A percentile compares a stretch with the other conserved stretches of the same genome.
Evolutionary conservation across 495 filamentous ascomycete genomes (phyloP).

Genomic region (Venustampulla echinocandica): DNA sequence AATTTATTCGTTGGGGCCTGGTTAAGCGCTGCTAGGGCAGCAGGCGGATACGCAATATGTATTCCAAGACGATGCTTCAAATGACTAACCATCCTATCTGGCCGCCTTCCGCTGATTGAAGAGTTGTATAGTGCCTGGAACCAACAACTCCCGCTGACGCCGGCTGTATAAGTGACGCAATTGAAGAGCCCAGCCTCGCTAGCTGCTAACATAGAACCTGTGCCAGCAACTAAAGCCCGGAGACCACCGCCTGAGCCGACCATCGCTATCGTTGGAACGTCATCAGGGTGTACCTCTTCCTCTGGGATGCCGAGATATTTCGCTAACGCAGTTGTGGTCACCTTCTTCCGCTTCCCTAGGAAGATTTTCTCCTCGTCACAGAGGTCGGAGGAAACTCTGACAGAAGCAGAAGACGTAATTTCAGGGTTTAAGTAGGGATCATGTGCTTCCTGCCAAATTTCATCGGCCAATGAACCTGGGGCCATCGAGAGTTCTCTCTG

Average conservation of each 20-base stretch:
- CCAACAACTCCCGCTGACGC: conserved; percentile 95
- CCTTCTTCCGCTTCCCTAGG: conserved; percentile 50
- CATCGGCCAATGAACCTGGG: conserved; percentile 77
- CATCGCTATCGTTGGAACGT: conserved; percentile 86
- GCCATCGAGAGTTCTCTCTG: conserved; percentile 80
- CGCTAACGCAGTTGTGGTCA: conserved; percentile 63
- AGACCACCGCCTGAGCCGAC: conserved; percentile 90
- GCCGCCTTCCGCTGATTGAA: conserved; percentile 56
- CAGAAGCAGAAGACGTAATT: conserved; percentile 66
- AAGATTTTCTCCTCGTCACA: conserved; percentile 78
- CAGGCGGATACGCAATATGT: conserved; percentile 87
- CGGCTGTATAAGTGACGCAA: conserved; percentile 87
- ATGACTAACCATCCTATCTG: conserved; percentile 66
- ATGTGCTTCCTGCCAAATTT: conserved; percentile 87
- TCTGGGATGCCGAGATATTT: conserved; percentile 71
- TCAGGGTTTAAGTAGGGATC: conserved; percentile 79
- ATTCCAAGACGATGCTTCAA: conserved; percentile 74
- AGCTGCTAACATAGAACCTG: conserved; percentile 72
- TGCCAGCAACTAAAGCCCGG: conserved; percentile 79
- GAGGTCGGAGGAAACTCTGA: conserved; percentile 73
- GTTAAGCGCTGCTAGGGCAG: conserved; percentile 65
- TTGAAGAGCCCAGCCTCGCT: conserved; percentile 83
- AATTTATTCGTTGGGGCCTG: conserved; percentile 86
- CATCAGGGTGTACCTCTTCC: conserved; percentile 77
- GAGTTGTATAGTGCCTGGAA: conserved; percentile 83